Evolutionary conservation across 352 stramenopile genomes (phyloP), one percentile per base, ranked within the genome.

Genomic region (Phytophthora melonis): DNA sequence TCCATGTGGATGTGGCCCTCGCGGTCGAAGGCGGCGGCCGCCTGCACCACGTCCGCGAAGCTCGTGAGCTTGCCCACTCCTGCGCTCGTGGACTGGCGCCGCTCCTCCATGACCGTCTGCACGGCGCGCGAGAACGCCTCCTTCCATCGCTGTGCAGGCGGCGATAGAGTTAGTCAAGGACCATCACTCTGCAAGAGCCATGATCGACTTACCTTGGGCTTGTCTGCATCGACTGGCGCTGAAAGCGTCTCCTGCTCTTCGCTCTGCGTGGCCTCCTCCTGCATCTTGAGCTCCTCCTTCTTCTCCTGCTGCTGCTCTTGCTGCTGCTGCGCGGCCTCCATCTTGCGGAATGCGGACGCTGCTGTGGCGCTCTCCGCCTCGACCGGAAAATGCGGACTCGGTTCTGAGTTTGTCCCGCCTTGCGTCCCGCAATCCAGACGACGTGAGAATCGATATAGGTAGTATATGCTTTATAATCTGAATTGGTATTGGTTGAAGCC

Each of bases 1-100:
- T 87, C 68, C 61, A 91, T 77, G 60, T 72, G 60, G 58, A 91
- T 91, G 61, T 71, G 84, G 19, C 84, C 84, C 14, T 84, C 50
- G 14, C 63, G 41, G 70, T 89, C 81, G 63, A 85, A 88, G 6
- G 76, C 71, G 6, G 79, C 84, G 47, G 82, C 74, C 5, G 83
- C 83, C 34, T 84, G 80, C 58, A 84, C 77, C 45, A 87, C 77
- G 23, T 87, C 80, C 1, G 74, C 79, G 19, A 86, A 73, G 32
- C 70, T 79, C 67, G 58, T 23, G 41, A 77, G 9, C 47, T 80
- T 76, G 27, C 11, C 43, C 43, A 5, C 47, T 19, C n/a, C 3
- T 1, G 14, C 25, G 19, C 53, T 49, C 0, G 55, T 56, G 19
- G 68, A 69, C 7, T 73, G 56, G 13, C 56, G 61, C 43, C 62